Evolutionary conservation across 306 rosid species (phyloP), one percentile per base, ranked within the genome.

Genomic region (Fagus crenata): DNA sequence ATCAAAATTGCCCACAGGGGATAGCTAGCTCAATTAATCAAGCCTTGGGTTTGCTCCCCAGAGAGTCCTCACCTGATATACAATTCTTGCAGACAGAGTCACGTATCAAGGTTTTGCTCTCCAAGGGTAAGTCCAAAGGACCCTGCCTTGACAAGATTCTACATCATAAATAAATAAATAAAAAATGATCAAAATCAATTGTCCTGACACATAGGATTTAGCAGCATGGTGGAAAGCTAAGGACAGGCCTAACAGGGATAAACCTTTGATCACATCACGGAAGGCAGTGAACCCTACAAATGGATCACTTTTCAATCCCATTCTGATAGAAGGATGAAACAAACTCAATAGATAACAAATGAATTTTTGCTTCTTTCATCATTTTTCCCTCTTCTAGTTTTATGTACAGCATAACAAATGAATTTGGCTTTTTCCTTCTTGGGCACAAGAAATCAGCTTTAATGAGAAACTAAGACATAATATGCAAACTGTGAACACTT

Each of bases 381-480:
- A 40, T 2, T 46, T 72, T 12, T 31, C 65, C 65, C 77, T 63
- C 73, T 41, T 15, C 53, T 5, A 9, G 22, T 4, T 17, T n/a
- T 49, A 56, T 11, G 14, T 2, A 49, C 49, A 59, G 76, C 65
- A 49, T 28, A 61, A 49, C 71, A 65, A 3, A 78, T 2, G 13
- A 35, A 35, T 65, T 41, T 32, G 7, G 61, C 75, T 41, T 56
- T n/a, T 49, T 46, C 11, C 72, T 49, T 54, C 60, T 59, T 54
- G 31, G 72, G 75, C 74, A 49, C 35, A 77, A 77, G 75, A 59
- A 11, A 59, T 59, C 39, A 41, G 74, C 71, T 53, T 49, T 56
- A 77, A 78, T 63, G 61, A 28, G 3, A 28, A 18, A 61, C 79
- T 53, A 43, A 75, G 73, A 75, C 51, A 2, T 68, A 32, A 33